These are phyloP conservation scores for Hermanozyma aechmeae DNA, from an alignment of 805 yeast genomes.

Conservation along the genomic window DNA sequence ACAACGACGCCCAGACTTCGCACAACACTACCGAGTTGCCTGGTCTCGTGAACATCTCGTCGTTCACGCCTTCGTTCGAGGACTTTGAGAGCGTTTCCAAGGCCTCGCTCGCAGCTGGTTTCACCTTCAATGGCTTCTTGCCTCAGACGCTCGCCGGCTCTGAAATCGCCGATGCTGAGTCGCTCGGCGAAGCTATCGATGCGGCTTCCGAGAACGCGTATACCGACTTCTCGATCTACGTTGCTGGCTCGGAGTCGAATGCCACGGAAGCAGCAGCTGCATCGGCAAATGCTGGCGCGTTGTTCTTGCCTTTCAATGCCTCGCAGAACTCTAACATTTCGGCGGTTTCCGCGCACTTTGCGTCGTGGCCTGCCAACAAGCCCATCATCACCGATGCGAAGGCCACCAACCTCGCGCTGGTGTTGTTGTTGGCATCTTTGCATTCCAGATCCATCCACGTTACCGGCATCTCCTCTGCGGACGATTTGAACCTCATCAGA, in stretches of 20 bases:
- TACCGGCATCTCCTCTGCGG: constrained; percentile 72
- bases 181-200: constrained; percentile 58
- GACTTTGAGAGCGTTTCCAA: constrained; percentile 64
- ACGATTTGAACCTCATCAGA: constrained; percentile 73
- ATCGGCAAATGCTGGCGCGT: constrained; percentile 60
- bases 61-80: constrained; percentile 65
- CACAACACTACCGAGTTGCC: constrained; percentile 77
- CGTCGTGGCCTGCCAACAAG: constrained; percentile 75
- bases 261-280: constrained; percentile 52
- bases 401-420: constrained; percentile 88
- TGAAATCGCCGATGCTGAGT: constrained; percentile 52
- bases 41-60: constrained; percentile 75
- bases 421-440: constrained; percentile 79
- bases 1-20: constrained; percentile 84
- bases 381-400: constrained; percentile 89
- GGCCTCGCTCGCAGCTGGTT: constrained; percentile 73
- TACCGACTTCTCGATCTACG: constrained; percentile 75
- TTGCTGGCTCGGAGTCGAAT: constrained; percentile 75
- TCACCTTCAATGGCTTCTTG: constrained; percentile 73
- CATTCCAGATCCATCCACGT: constrained; percentile 81
- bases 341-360: constrained; percentile 70
- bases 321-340: constrained; percentile 62
- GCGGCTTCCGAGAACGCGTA: constrained; percentile 49
- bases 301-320: constrained; percentile 74
- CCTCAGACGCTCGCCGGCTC: constrained; percentile 63